These are phyloP conservation scores for Solanum bulbocastanum DNA, from an alignment of 257 asterid genomes.

Conservation along the genomic window DNA sequence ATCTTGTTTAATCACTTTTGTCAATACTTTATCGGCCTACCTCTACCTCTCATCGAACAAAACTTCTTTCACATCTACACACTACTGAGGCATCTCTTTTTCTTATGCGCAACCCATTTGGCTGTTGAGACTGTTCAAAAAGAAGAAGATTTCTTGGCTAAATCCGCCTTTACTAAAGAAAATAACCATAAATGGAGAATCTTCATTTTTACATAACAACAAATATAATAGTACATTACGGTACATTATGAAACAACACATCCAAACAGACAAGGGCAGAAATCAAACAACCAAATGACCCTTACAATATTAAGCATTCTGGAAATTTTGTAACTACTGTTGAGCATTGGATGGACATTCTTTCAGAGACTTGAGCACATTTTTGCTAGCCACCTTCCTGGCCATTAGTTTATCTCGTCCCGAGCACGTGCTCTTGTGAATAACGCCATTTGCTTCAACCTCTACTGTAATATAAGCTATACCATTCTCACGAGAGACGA, in stretches of 20 bases:
- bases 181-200: not conserved
- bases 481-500: constrained; percentile 12
- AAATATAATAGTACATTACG: not conserved
- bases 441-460: constrained; percentile 50
- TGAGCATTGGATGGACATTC: not conserved
- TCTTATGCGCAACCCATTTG: too few relatives aligned
- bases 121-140: too few relatives aligned
- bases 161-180: not conserved
- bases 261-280: not conserved
- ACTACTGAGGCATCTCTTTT: too few relatives aligned
- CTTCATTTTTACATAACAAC: not conserved
- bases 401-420: constrained; percentile 30
- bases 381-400: constrained; percentile 38
- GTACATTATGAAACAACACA: not conserved
- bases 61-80: too few relatives aligned
- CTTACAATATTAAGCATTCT: not conserved
- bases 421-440: constrained; percentile 14
- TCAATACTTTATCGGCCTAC: too few relatives aligned
- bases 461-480: constrained; percentile 22
- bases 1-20: too few relatives aligned
- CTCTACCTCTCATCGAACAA: too few relatives aligned
- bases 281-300: not conserved
- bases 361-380: constrained; percentile 33
- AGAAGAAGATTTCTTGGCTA: not conserved
- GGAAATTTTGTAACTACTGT: not conserved